Conservation (phyloP, 2,329 filamentous ascomycete species). For the Scytalidium lignicola region DNA sequence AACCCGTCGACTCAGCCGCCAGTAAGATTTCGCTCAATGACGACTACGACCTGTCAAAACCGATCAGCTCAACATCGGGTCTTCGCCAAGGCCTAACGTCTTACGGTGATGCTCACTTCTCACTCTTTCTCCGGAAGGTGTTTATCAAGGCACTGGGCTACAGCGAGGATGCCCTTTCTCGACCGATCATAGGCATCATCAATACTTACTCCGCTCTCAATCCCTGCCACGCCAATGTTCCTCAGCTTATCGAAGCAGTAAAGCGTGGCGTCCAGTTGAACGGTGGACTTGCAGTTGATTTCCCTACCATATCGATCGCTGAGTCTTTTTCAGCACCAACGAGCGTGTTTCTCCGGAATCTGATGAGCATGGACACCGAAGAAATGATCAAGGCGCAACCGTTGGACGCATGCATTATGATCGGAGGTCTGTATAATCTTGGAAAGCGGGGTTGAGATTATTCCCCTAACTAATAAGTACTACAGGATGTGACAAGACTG, state of each 20-base stretch:
- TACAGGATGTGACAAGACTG: conserved; percentile 69
- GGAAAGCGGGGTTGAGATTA: neutral
- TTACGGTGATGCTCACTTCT: conserved; percentile 72
- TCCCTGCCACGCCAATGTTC: conserved; percentile 67
- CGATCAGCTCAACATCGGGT: conserved; percentile 46
- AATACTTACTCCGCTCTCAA: conserved; percentile 72
- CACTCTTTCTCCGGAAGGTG: conserved; percentile 67
- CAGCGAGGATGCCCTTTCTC: conserved; percentile 63
- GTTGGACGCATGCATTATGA: conserved; percentile 61
- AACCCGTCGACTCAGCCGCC: neutral
- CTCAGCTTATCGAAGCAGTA: conserved; percentile 65
- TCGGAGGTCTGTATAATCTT: conserved; percentile 48
- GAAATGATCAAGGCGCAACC: conserved; percentile 73
- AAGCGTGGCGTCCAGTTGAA: conserved; percentile 63
- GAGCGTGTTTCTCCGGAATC: conserved; percentile 68
- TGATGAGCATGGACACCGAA: conserved; percentile 78
- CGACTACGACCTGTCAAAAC: conserved; percentile 55
- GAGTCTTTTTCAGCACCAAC: conserved; percentile 66
- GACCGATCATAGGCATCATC: conserved; percentile 69
- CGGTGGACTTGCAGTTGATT: conserved; percentile 66
- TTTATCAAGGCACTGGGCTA: conserved; percentile 76
- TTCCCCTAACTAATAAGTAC: neutral
- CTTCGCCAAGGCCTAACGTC: conserved; percentile 60
- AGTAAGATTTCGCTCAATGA: conserved; percentile 1
- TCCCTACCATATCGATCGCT: conserved; percentile 68